phyloP scores from a whole-genome alignment of 495 filamentous ascomycete species.

The Hypomontagnella monticulosa region DNA sequence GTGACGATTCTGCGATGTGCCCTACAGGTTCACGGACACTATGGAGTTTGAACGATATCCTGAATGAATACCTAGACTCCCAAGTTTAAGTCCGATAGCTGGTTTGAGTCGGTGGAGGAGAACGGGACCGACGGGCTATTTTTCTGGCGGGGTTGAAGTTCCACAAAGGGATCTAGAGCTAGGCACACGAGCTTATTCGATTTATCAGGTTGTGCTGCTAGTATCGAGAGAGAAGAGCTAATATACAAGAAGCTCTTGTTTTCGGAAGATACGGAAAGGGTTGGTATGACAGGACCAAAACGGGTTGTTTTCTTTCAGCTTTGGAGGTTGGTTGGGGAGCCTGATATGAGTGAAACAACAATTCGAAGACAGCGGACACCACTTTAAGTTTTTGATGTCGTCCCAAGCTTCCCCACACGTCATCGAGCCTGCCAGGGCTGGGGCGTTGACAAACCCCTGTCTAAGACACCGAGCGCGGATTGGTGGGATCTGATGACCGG shows the following conservation, averaged over 20 bases:
- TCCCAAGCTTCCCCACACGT: slow-evolving; percentile 39
- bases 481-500: slow-evolving; percentile 17
- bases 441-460: slow-evolving; percentile 7
- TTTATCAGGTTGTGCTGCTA: background rate
- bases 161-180: slow-evolving; percentile 18
- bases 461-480: background rate
- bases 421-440: slow-evolving; percentile 32
- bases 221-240: background rate
- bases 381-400: slow-evolving; percentile 25
- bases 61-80: slow-evolving; percentile 13
- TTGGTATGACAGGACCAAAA: slow-evolving; percentile 17
- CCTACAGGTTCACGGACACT: slow-evolving; percentile 16
- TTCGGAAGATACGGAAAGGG: slow-evolving; percentile 20
- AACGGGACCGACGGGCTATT: slow-evolving; percentile 13
- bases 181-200: slow-evolving; percentile 11
- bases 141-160: slow-evolving; percentile 23
- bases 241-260: slow-evolving; percentile 10
- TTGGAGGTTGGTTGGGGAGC: background rate
- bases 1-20: slow-evolving; percentile 25
- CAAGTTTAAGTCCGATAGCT: slow-evolving; percentile 19
- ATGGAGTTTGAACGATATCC: slow-evolving; percentile 15
- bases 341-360: slow-evolving; percentile 3
- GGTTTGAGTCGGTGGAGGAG: slow-evolving; percentile 21
- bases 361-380: slow-evolving; percentile 10
- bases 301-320: slow-evolving; percentile 21